Evolutionary conservation across 495 filamentous ascomycete genomes (phyloP).

Genomic region (Penicillium silybi): DNA sequence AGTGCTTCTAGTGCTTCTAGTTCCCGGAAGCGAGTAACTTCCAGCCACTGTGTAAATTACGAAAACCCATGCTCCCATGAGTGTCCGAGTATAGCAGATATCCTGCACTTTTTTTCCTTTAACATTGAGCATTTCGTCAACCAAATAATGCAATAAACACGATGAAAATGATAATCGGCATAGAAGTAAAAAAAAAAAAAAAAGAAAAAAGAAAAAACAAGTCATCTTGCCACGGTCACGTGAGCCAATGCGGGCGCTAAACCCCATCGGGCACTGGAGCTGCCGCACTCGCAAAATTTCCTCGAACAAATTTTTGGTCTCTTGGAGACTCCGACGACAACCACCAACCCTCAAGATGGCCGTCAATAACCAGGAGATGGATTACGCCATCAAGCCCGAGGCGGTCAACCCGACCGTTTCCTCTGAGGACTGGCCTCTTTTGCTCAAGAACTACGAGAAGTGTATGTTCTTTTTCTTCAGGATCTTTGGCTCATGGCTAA

Average conservation of each 20-base stretch:
- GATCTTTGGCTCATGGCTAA: slow-evolving; percentile 20
- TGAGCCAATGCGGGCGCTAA: slow-evolving; percentile 20
- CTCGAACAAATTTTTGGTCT: slow-evolving; percentile 27
- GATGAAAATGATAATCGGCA: neutral
- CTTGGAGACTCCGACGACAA: slow-evolving; percentile 19
- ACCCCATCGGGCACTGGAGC: slow-evolving; percentile 24
- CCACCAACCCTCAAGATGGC: slow-evolving; percentile 42
- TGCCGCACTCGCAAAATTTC: slow-evolving; percentile 39
- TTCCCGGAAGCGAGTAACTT: neutral
- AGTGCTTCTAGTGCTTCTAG: neutral
- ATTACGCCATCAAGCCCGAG: slow-evolving; percentile 87
- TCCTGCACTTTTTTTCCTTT: too few relatives aligned
- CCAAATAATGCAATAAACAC: neutral
- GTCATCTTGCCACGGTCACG: slow-evolving; percentile 8
- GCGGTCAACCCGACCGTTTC: slow-evolving; percentile 64
- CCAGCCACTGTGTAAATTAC: neutral
- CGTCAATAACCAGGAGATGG: slow-evolving; percentile 58
- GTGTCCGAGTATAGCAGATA: neutral
- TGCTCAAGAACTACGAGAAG: slow-evolving; percentile 89
- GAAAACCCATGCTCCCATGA: neutral
- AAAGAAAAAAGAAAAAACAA: neutral
- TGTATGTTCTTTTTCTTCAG: slow-evolving; percentile 43
- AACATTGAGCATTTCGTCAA: neutral
- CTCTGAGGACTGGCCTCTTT: slow-evolving; percentile 79
- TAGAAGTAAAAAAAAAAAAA: neutral